Evolutionary conservation across 148 eudicot genomes (phyloP), one percentile per base, ranked within the genome.

Genomic region (Persicaria tinctoria): DNA sequence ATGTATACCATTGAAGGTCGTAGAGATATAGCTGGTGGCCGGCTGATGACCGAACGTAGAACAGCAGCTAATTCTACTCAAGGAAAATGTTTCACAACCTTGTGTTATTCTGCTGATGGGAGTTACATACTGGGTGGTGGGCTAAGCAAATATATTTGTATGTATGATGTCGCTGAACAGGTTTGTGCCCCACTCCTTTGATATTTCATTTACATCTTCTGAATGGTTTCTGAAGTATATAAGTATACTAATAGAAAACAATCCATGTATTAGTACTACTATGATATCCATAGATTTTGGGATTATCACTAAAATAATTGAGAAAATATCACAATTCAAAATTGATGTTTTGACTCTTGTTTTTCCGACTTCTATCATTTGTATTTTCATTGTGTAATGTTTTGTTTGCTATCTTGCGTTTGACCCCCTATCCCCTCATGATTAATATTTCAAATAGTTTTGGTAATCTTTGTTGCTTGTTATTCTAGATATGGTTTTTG

Each of bases 131-230:
- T 95, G 69, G 99, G 97, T 82, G 97, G 97, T 75, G 99, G 99
- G 78, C 89, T 80, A 78, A 95, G 99, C 83, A 95, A 90, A 85
- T 95, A 83, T 79, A 90, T 95, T 44, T 95, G 99, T 73, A 92
- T 95, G 97, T 95, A 95, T 83, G 99, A 95, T 70, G 79, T 95
- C 82, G 92, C 94, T 80, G 99, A 95, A 83, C 97, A 95, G 99
- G 99, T 95, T 78, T 74, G 87, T 79, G 74, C 50, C 16, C 51
- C 13, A 20, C 45, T 13, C 13, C 20, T 41, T 72, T 38, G 17
- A 51, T 20, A 56, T 69, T 12, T 44, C 18, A 18, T 64, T 4
- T 69, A 4, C 51, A 0, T 38, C 6, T 4, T 63, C 32, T 63
- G 6, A 63, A 12, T 50, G 3, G 53, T 50, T 12, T 50, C 53